phyloP scores from a whole-genome alignment of 225 moss, liverwort and hornwort genomes.

The Pseudisothecium myosuroides region DNA sequence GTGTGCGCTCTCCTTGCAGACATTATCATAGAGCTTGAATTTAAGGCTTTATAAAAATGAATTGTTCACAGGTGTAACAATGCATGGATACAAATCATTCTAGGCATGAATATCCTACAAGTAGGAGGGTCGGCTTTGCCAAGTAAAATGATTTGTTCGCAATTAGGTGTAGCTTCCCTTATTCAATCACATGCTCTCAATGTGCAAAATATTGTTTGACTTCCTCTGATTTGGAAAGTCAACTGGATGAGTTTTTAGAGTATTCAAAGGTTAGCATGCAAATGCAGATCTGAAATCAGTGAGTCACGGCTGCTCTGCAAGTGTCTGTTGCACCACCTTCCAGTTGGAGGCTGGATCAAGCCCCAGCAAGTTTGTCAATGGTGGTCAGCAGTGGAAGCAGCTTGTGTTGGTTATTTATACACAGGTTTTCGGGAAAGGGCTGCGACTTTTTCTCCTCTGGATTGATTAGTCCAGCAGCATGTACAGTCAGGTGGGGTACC shows the following conservation, averaged over 20 bases:
- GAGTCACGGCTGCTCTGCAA: background rate
- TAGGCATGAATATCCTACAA: background rate
- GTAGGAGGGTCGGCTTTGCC: background rate
- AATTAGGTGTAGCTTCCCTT: background rate
- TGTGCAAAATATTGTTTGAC: background rate
- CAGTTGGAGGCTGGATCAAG: background rate
- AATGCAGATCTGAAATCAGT: background rate
- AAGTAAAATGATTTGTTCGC: background rate
- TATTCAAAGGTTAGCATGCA: background rate
- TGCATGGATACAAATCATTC: background rate
- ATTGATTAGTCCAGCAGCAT: background rate
- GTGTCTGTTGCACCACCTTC: background rate
- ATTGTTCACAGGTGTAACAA: background rate
- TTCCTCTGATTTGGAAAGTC: background rate
- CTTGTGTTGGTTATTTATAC: background rate
- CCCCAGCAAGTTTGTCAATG: background rate
- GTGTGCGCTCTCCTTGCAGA: background rate
- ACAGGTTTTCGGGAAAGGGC: background rate
- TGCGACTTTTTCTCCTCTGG: background rate
- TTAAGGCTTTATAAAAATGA: background rate
- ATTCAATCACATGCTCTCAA: background rate
- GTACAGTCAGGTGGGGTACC: background rate
- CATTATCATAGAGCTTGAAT: background rate
- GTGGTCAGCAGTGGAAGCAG: background rate
- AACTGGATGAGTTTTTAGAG: background rate